phyloP scores from a whole-genome alignment of 306 rosid genomes.

The Malus orientalis region DNA sequence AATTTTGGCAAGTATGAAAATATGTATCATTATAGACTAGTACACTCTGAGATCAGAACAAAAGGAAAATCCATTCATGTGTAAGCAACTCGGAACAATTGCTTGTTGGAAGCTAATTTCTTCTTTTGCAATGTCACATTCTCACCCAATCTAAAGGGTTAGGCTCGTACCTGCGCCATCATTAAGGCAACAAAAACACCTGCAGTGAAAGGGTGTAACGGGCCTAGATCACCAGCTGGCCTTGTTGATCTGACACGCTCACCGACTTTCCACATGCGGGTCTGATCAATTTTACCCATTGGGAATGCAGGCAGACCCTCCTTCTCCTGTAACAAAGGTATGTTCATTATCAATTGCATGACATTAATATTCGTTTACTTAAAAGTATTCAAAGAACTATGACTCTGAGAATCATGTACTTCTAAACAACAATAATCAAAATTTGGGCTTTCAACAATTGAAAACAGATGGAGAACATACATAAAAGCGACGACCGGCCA shows the following conservation, averaged over 20 bases:
- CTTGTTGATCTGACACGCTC: conserved; percentile 72
- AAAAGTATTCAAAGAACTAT: neutral
- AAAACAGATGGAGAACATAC: conserved; percentile 34
- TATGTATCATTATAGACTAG: neutral
- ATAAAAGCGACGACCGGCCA: conserved; percentile 93
- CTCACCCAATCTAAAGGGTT: neutral
- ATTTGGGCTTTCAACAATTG: neutral
- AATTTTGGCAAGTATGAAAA: neutral
- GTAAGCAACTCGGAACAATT: neutral
- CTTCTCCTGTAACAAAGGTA: conserved; percentile 58
- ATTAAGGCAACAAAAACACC: conserved; percentile 97
- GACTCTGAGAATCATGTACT: neutral
- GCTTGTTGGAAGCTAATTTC: neutral
- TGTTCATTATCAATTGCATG: neutral
- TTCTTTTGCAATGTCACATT: neutral
- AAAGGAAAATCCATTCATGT: neutral
- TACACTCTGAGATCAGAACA: neutral
- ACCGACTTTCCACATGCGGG: conserved; percentile 99
- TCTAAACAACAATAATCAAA: neutral
- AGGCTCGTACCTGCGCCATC: conserved; percentile 91
- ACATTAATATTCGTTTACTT: too few species aligned
- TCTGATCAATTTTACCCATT: conserved; percentile 97
- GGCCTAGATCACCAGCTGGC: conserved; percentile 89
- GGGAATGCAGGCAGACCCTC: conserved; percentile 97
- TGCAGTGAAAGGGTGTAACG: conserved; percentile 86